Base-by-base conservation (phyloP, 2,329 filamentous ascomycete genomes). In the Trichoderma lentiforme region DNA sequence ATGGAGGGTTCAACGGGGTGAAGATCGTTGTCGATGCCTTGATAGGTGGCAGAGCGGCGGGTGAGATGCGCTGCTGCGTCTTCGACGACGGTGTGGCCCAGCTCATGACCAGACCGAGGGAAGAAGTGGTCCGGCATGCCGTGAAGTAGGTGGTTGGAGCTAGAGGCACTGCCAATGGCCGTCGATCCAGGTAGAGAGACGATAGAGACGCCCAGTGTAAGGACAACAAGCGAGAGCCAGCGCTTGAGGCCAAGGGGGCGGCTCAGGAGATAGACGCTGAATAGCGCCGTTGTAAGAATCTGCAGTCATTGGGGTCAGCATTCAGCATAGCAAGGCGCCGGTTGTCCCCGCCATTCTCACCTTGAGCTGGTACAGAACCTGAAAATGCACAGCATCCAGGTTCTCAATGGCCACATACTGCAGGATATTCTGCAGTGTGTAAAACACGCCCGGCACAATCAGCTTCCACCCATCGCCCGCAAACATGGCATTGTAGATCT, bases 401-500 rank as follows among this genome's bases (percentile, higher is more conserved):
- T 98, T 98, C 73, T 93, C 94, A 12, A 98, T 90, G 1, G 94
- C 95, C 67, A 97, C 88, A 78, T 98, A 99, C 80, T 98, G 94
- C 69, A 98, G 84, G n/a, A 93, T 92, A 79, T 98, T 98, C 78
- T 98, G 94, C 32, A 98, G 80, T 0, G 95, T 97, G 80, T 97
- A 98, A 2, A 98, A 86, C 5, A 90, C 87, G 4, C 95, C 96
- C 0, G 95, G 96, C 56, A 98, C 90, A 9, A 93, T 94, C 74
- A 99, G 84, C 81, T 97, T 97, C 95, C 95, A 98, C 76, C 94
- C 94, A 79, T 98, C 96, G 11, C 92, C 91, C 0, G 92, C 91
- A 79, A 98, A 97, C 18, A 98, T 92, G 34, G 91, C 89, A 76
- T 89, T 90, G 78, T 91, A 92, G 28, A 98, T 89, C 78, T 94